phyloP scores from a whole-genome alignment of 495 filamentous ascomycete species.

The Entonaema liquescens region DNA sequence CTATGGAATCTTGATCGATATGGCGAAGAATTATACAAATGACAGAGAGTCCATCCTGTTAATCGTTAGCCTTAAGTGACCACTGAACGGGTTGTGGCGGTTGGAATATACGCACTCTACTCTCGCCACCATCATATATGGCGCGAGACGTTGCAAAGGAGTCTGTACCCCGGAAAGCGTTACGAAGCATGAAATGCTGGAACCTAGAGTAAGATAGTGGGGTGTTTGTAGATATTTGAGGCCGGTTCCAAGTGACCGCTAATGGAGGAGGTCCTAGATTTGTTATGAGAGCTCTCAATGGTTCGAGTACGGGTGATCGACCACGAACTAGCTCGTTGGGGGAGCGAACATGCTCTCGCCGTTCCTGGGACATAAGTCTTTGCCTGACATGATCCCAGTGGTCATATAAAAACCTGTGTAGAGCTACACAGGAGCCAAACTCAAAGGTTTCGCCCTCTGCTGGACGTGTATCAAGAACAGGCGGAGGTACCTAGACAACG shows the following conservation, averaged over 20 bases:
- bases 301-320: slow-evolving; percentile 59
- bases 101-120: slow-evolving; percentile 53
- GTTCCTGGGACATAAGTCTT: slow-evolving; percentile 65
- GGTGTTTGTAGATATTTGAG: slow-evolving; percentile 64
- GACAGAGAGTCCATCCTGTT: slow-evolving; percentile 66
- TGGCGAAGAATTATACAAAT: slow-evolving; percentile 73
- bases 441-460: slow-evolving; percentile 65
- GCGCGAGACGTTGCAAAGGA: slow-evolving; percentile 66
- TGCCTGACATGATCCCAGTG: slow-evolving; percentile 73
- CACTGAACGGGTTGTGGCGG: neutral
- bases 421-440: slow-evolving; percentile 70
- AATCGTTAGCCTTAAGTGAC: slow-evolving; percentile 1
- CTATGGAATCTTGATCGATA: slow-evolving; percentile 66
- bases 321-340: slow-evolving; percentile 56
- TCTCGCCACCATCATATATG: slow-evolving; percentile 74
- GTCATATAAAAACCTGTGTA: slow-evolving; percentile 73
- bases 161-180: slow-evolving; percentile 68
- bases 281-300: slow-evolving; percentile 64
- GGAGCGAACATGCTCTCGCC: slow-evolving; percentile 60
- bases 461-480: slow-evolving; percentile 44
- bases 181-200: slow-evolving; percentile 74
- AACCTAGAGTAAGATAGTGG: slow-evolving; percentile 70
- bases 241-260: slow-evolving; percentile 70
- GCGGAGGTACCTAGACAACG: slow-evolving; percentile 50
- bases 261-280: slow-evolving; percentile 70